Evolutionary conservation across 106 monocot species (phyloP), one percentile per base, ranked within the genome.

Genomic region (Dioscorea alata): DNA sequence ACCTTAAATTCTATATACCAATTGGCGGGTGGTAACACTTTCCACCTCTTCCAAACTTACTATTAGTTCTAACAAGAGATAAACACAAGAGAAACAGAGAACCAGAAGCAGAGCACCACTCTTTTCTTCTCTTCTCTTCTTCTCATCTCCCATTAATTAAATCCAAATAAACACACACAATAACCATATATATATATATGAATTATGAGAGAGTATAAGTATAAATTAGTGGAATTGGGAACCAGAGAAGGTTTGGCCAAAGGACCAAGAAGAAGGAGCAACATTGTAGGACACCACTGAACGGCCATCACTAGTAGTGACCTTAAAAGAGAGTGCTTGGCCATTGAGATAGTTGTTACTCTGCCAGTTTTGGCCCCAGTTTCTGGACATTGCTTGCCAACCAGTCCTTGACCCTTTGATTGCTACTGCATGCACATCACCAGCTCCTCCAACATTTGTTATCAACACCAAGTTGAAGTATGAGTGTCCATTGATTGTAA

Each of bases 341-440:
- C 79, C 76, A 24, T 79, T 69, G 66, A 86, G 79, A 28, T 73
- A 69, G 48, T 59, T 65, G 62, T 73, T 76, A 73, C 75, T 76
- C 70, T 86, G 86, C 86, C 86, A 86, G 60, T 86, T 86, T 61
- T 83, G 82, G 60, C 86, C 86, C 86, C 86, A 86, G 74, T 87
- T 87, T 35, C 83, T 60, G 6, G 87, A 80, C 87, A 87, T 83
- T 42, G 79, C 23, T 63, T 80, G 76, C 87, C 87, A 87, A 33
- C 80, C 68, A n/a, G 82, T 73, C 50, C 73, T 73, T 1, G 76
- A 79, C 4, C 86, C 86, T 42, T 86, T 86, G 62, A 86, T 50
- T 18, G 50, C 71, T 48, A 77, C 86, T 5, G 76, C 69, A 28
- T 79, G 74, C 48, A 86, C 78, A 19, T 82, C 82, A 0, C 86